phyloP scores from a whole-genome alignment of 495 filamentous ascomycete genomes.

The Neurospora africana region DNA sequence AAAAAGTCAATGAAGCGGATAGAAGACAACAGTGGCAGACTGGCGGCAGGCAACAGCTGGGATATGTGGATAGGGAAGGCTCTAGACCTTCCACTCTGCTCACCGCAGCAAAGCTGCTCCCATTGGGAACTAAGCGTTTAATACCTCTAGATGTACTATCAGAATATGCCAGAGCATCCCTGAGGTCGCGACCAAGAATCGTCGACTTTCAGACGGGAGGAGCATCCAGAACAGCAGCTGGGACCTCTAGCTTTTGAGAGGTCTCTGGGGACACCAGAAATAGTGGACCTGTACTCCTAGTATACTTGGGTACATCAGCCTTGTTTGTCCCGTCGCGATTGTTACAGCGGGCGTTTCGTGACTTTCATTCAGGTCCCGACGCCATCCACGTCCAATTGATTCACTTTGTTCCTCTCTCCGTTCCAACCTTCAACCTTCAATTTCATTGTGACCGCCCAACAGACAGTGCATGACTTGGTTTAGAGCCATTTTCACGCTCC shows the following conservation, averaged over 20 bases:
- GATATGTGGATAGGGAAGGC: not conserved
- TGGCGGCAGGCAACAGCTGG: constrained; percentile 12
- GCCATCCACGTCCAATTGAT: not conserved
- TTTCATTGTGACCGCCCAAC: not conserved
- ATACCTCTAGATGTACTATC: not conserved
- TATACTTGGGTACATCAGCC: not conserved
- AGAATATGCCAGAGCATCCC: not conserved
- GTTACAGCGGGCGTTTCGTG: not conserved
- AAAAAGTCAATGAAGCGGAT: constrained; percentile 26
- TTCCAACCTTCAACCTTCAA: not conserved
- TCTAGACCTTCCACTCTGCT: not conserved
- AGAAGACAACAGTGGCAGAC: constrained; percentile 18
- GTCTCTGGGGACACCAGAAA: not conserved
- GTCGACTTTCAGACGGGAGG: not conserved
- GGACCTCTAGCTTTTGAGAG: not conserved
- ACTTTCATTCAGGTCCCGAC: not conserved
- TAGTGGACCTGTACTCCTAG: not conserved
- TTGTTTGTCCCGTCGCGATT: not conserved
- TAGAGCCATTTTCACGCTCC: not conserved
- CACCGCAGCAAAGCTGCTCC: not conserved
- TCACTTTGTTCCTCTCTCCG: not conserved
- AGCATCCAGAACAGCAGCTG: not conserved
- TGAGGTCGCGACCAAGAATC: not conserved
- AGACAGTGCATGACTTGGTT: not conserved
- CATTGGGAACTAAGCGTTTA: not conserved